Percentiles rank a stretch among this genome's conserved stretches.
These are phyloP conservation scores for Ogataea pignaliae DNA, from an alignment of 805 yeast genomes.

Conservation along the genomic window DNA sequence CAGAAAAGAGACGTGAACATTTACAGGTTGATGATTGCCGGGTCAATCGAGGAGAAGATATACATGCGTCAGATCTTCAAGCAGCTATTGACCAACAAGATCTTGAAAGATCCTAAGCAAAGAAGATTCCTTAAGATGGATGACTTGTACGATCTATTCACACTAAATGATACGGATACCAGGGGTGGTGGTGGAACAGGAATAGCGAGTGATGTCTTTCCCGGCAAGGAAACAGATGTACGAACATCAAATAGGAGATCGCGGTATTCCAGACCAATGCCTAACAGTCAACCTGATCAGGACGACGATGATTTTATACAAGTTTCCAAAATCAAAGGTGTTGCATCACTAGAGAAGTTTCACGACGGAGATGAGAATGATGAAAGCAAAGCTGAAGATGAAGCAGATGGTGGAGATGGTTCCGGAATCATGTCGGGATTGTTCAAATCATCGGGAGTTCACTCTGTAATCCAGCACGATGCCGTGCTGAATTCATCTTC, in stretches of 20 bases:
- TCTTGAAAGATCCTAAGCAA: conserved; percentile 92
- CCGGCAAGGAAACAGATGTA: conserved; percentile 38
- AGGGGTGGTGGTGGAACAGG: conserved; percentile 70
- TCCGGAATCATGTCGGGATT: conserved; percentile 70
- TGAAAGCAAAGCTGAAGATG: conserved; percentile 20
- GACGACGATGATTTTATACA: conserved; percentile 62
- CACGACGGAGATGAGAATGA: conserved; percentile 46
- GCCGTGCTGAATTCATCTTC: conserved; percentile 49
- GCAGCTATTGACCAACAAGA: conserved; percentile 88
- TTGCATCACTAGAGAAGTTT: conserved; percentile 64
- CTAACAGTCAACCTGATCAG: conserved; percentile 14
- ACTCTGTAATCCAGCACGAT: conserved; percentile 75
- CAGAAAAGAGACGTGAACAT: conserved; percentile 90
- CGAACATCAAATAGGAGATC: conserved; percentile 34
- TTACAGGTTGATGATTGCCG: conserved; percentile 88
- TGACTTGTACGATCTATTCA: conserved; percentile 85
- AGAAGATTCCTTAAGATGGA: conserved; percentile 87
- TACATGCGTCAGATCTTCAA: conserved; percentile 96
- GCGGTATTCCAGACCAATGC: conserved; percentile 18
- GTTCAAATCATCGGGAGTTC: conserved; percentile 60
- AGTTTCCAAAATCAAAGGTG: conserved; percentile 65
- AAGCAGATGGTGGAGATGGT: conserved; percentile 37
- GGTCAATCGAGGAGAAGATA: conserved; percentile 93
- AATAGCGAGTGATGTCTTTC: conserved; percentile 39
- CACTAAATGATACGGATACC: conserved; percentile 70